A percentile compares a stretch with the other conserved stretches of the same genome.
Evolutionary conservation across 306 rosid species (phyloP).

Genomic region (Pueraria montana): DNA sequence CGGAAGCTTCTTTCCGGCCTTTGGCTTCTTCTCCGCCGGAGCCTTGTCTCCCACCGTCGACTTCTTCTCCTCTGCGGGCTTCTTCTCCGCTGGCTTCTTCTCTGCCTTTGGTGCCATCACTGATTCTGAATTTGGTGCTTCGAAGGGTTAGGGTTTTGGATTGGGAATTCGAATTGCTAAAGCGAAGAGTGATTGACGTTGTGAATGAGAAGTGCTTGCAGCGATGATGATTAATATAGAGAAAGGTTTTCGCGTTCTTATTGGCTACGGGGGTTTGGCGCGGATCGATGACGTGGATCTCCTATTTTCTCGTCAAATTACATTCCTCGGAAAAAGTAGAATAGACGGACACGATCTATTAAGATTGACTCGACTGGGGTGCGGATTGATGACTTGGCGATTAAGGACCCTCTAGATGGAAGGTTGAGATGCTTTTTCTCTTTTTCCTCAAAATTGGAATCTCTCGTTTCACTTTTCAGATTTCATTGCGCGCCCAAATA

Average conservation of each 20-base stretch:
- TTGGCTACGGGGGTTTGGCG: conserved; percentile 26
- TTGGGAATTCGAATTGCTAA: background rate
- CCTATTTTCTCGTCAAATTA: too few relatives aligned
- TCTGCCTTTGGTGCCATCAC: too few relatives aligned
- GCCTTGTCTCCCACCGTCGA: too few relatives aligned
- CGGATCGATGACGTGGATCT: conserved; percentile 55
- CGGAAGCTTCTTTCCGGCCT: too few relatives aligned
- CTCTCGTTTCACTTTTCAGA: background rate
- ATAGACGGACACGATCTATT: conserved; percentile 30
- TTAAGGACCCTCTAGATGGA: background rate
- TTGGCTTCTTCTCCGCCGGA: too few relatives aligned
- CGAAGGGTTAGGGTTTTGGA: background rate
- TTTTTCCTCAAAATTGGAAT: background rate
- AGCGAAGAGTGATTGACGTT: too few relatives aligned
- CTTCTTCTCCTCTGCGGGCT: too few relatives aligned
- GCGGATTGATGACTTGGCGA: background rate
- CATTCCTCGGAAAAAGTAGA: background rate
- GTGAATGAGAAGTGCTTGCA: fast-evolving
- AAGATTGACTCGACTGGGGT: too few relatives aligned
- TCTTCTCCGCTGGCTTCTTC: too few relatives aligned
- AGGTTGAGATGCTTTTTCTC: background rate
- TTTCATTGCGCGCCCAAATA: background rate
- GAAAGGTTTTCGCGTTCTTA: background rate
- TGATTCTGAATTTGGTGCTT: background rate
- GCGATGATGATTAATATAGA: background rate